Evolutionary conservation across 495 filamentous ascomycete genomes (phyloP).

Genomic region (Neurospora sp.): DNA sequence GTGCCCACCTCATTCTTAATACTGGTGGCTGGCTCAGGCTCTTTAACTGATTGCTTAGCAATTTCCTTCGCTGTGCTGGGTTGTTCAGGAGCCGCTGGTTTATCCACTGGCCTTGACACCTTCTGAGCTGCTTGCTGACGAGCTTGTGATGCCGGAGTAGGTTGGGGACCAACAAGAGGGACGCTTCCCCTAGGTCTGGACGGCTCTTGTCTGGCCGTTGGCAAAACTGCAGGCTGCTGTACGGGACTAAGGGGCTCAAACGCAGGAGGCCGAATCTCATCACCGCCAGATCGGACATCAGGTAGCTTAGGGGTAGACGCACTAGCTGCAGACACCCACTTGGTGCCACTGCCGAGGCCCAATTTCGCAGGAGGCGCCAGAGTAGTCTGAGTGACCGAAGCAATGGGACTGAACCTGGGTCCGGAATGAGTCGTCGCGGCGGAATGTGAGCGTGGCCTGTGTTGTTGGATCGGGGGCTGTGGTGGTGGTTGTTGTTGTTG

Average conservation of each 20-base stretch:
- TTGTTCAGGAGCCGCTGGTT: background rate
- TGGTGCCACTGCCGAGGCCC: slow-evolving; percentile 32
- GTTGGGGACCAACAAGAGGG: background rate
- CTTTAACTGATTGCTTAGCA: background rate
- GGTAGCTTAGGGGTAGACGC: slow-evolving; percentile 34
- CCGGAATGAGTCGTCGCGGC: background rate
- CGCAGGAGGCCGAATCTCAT: slow-evolving; percentile 29
- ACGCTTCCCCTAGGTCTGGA: background rate
- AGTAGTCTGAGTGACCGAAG: slow-evolving; percentile 11
- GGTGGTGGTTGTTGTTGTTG: background rate
- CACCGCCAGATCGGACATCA: slow-evolving; percentile 13
- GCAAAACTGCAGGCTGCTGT: slow-evolving; percentile 2
- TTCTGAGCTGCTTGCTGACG: slow-evolving; percentile 5
- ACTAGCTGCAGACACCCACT: slow-evolving; percentile 35
- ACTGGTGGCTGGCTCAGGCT: slow-evolving; percentile 18
- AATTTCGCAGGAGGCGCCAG: slow-evolving; percentile 4
- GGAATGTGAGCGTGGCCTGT: slow-evolving; percentile 6
- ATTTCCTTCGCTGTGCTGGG: background rate
- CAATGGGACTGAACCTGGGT: slow-evolving; percentile 7
- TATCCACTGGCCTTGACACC: slow-evolving; percentile 3
- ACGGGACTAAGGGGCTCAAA: slow-evolving; percentile 38
- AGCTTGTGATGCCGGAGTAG: slow-evolving; percentile 21
- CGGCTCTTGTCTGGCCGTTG: background rate
- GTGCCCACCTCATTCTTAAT: slow-evolving; percentile 63
- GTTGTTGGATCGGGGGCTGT: slow-evolving; percentile 2